Evolutionary conservation across 1,139 yeast genomes (phyloP).

Genomic region (Kluyveromyces marxianus): DNA sequence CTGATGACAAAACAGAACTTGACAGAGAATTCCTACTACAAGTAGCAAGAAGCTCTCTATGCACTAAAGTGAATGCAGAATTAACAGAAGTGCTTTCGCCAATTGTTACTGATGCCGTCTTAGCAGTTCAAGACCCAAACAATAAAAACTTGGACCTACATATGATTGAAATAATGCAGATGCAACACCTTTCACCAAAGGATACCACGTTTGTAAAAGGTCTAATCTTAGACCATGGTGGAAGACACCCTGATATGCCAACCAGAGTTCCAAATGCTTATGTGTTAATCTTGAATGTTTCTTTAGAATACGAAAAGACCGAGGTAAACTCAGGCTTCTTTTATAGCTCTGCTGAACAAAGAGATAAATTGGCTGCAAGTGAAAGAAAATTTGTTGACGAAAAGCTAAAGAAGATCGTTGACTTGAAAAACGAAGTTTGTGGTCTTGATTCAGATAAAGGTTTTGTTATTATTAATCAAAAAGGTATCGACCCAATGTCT

Average conservation of each 20-base stretch:
- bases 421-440: conserved; percentile 86
- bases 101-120: conserved; percentile 92
- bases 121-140: conserved; percentile 55
- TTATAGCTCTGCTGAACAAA: conserved; percentile 91
- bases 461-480: conserved; percentile 94
- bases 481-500: conserved; percentile 98
- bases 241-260: conserved; percentile 99
- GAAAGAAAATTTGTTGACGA: conserved; percentile 95
- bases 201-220: conserved; percentile 84
- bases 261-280: conserved; percentile 74
- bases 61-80: conserved; percentile 76
- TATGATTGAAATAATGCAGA: conserved; percentile 97
- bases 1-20: conserved; percentile 34
- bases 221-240: conserved; percentile 94
- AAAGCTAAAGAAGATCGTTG: conserved; percentile 83
- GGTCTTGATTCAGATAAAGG: conserved; percentile 66
- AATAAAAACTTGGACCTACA: conserved; percentile 68
- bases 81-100: conserved; percentile 80
- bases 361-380: conserved; percentile 88
- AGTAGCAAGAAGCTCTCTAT: conserved; percentile 82
- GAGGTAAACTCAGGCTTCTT: conserved; percentile 96
- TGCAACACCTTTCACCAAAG: conserved; percentile 86
- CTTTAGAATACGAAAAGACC: conserved; percentile 94
- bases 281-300: conserved; percentile 83
- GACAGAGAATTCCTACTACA: conserved; percentile 86